Base-by-base conservation (phyloP, 352 stramenopile genomes). In the Plasmopara halstedii region DNA sequence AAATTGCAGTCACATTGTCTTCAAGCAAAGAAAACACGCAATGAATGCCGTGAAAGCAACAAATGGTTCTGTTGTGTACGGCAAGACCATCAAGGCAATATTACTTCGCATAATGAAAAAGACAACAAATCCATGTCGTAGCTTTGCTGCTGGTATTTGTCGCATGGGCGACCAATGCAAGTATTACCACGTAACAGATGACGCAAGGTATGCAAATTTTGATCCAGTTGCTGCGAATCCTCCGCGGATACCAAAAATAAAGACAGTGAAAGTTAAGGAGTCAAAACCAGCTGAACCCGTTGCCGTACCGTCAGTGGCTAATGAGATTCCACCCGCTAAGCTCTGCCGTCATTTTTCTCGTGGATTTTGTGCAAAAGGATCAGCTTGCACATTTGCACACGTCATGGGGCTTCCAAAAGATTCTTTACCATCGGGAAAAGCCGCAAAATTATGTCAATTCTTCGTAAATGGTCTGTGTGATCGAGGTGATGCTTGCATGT, bases 161-260 rank as follows among this genome's bases (percentile, higher is more conserved):
- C 46, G 51, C 44, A 70, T 80, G 36, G 75, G 75, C 21, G 73
- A 83, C 46, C 18, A 62, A 42, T 90, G 78, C 75, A 90, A 90
- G 71, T 73, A 73, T 42, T 56, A 56, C 22, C 59, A 73, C 37
- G 42, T 54, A 9, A 65, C 47, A 8, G 43, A 67, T 9, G 21
- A 55, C 17, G 55, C 43, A 4, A 15, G 17, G 19, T 50, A 50
- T 34, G 50, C 59, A 11, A 0, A 47, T 4, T 1, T 23, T 15
- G n/a, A 36, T 33, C 18, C 45, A 29, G 15, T 26, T 36, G 33
- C 43, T 36, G 39, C 31, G 14, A 38, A 19, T 8, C 18, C 27
- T 20, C 8, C 29, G 2, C 53, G 36, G 17, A 45, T 19, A 11
- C 11, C 43, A 10, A 47, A 48, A 27, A 13, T 40, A 4, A 47